Conservation (phyloP, 208 protist genomes). For the Trypanosoma congolense region DNA sequence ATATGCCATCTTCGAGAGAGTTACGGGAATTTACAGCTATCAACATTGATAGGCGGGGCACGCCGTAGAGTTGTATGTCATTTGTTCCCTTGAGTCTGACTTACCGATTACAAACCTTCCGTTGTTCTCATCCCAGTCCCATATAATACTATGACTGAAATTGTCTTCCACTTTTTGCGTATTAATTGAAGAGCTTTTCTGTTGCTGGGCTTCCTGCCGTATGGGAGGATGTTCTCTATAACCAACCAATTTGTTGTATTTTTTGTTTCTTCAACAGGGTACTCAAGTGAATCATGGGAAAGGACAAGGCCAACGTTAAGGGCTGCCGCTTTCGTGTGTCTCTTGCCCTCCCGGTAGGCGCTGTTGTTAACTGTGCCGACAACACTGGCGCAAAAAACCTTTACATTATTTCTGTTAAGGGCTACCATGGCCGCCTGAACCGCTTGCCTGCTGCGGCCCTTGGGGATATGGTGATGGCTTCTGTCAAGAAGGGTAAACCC, state of each 20-base stretch:
- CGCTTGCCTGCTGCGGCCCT: conserved; percentile 96
- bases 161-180: too few relatives aligned
- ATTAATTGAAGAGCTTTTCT: too few relatives aligned
- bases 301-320: conserved; percentile 88
- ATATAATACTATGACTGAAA: too few relatives aligned
- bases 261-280: conserved; percentile 5
- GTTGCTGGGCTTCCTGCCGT: too few relatives aligned
- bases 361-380: conserved; percentile 99
- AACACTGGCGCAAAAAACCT: conserved; percentile 99
- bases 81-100: too few relatives aligned
- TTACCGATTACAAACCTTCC: too few relatives aligned
- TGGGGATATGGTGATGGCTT: conserved; percentile 99
- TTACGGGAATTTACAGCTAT: conserved; percentile 83
- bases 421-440: conserved; percentile 98
- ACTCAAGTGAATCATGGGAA: conserved; percentile 70
- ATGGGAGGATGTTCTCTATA: conserved; percentile 4
- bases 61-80: conserved; percentile 11
- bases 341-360: conserved; percentile 97
- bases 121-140: too few relatives aligned
- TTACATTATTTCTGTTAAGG: conserved; percentile 99
- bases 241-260: conserved; percentile 16
- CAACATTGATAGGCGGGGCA: conserved; percentile 59
- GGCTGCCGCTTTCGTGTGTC: conserved; percentile 98
- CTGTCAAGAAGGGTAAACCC: conserved; percentile 99
- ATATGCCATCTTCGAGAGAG: conserved; percentile 76